These are phyloP conservation scores for Rutstroemia sp. DNA, from an alignment of 2,329 filamentous ascomycete genomes.

Conservation along the genomic window DNA sequence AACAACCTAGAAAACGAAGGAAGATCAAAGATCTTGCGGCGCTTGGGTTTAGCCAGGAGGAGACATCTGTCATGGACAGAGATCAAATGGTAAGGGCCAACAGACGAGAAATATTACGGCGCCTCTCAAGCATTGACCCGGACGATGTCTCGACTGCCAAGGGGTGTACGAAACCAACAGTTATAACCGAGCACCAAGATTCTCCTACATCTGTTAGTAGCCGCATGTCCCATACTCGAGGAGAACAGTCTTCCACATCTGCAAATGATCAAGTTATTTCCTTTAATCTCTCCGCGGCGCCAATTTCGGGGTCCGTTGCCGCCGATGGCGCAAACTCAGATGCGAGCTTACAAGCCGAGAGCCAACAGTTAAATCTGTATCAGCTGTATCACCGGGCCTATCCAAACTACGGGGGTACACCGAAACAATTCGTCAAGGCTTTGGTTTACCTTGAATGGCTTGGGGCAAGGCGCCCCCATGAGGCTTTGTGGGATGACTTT, in stretches of 20 bases:
- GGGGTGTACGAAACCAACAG: no score
- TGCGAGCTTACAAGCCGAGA: neutral
- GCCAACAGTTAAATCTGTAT: constrained; percentile 19
- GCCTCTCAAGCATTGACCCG: no score
- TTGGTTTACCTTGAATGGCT: constrained; percentile 38
- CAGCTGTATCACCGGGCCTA: constrained; percentile 37
- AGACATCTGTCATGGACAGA: neutral
- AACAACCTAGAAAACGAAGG: neutral
- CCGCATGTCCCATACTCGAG: no score
- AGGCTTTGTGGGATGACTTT: constrained; percentile 46
- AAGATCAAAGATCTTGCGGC: neutral
- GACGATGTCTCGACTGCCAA: neutral
- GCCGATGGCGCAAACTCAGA: neutral
- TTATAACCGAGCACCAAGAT: no score
- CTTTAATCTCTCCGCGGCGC: neutral
- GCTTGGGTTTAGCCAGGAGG: constrained; percentile 7
- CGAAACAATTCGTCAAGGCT: constrained; percentile 37
- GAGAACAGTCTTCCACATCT: no score
- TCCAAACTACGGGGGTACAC: constrained; percentile 35
- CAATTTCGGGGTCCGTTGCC: neutral
- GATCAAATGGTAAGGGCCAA: constrained; percentile 3
- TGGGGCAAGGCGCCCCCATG: constrained; percentile 31
- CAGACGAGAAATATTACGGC: neutral
- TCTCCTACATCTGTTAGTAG: no score
- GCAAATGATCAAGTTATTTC: no score